Conservation (phyloP, 164 flowering plant genomes). For the Umbellularia californica region DNA sequence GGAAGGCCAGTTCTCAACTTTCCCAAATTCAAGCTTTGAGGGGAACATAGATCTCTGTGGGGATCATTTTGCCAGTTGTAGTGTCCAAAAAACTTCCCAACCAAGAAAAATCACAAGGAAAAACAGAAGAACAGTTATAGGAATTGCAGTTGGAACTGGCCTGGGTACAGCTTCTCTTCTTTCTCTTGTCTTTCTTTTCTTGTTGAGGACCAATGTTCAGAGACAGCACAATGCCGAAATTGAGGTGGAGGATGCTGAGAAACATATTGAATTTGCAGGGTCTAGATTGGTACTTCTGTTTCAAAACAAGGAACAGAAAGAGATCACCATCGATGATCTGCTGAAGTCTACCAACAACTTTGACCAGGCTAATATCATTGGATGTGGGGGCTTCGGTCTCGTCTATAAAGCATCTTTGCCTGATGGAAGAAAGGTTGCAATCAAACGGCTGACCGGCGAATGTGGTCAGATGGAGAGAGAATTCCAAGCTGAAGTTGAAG, state of each 20-base stretch:
- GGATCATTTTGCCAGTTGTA: slow-evolving; percentile 28
- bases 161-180: slow-evolving; percentile 39
- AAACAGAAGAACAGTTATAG: slow-evolving; percentile 20
- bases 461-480: slow-evolving; percentile 76
- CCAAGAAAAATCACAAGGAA: slow-evolving; percentile 8
- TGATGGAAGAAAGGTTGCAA: slow-evolving; percentile 60
- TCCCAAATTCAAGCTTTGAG: slow-evolving; percentile 53
- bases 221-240: slow-evolving; percentile 31
- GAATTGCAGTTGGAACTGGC: slow-evolving; percentile 26
- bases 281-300: slow-evolving; percentile 44
- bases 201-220: slow-evolving; percentile 21
- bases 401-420: slow-evolving; percentile 69
- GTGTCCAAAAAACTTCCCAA: neutral
- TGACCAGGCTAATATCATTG: slow-evolving; percentile 72
- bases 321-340: slow-evolving; percentile 52
- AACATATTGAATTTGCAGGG: slow-evolving; percentile 31
- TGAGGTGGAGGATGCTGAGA: slow-evolving; percentile 18
- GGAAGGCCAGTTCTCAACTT: slow-evolving; percentile 55
- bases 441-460: slow-evolving; percentile 73
- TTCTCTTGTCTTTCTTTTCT: slow-evolving; percentile 23
- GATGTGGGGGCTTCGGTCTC: slow-evolving; percentile 81
- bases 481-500: slow-evolving; percentile 73
- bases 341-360: slow-evolving; percentile 60
- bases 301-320: slow-evolving; percentile 39
- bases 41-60: slow-evolving; percentile 55